A percentile compares a stretch with the other conserved stretches of the same genome.
Conservation (phyloP, 2,329 filamentous ascomycete genomes). For the Didymella lethalis region DNA sequence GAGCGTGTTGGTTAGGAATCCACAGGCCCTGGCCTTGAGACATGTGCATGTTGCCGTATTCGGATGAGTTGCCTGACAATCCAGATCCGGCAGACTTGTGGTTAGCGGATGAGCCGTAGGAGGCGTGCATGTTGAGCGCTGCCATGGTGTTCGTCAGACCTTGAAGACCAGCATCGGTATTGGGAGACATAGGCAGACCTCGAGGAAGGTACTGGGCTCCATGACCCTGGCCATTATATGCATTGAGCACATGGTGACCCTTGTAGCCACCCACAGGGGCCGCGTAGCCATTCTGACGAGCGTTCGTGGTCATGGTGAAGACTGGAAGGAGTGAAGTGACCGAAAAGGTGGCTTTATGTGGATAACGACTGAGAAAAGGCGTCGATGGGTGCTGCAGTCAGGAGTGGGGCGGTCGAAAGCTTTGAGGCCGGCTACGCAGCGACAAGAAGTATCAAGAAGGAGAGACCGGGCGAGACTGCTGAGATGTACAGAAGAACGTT, state of each 20-base stretch:
- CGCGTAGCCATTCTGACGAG: slow-evolving; percentile 43
- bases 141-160: slow-evolving; percentile 47
- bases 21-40: slow-evolving; percentile 49
- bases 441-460: slow-evolving; percentile 29
- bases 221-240: slow-evolving; percentile 43
- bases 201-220: slow-evolving; percentile 48
- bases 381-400: slow-evolving; percentile 14
- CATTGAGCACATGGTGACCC: slow-evolving; percentile 43
- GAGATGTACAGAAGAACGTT: slow-evolving; percentile 46
- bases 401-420: slow-evolving; percentile 15
- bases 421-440: slow-evolving; percentile 18
- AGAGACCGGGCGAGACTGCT: slow-evolving; percentile 29
- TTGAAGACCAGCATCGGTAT: slow-evolving; percentile 43
- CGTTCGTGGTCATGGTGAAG: slow-evolving; percentile 41
- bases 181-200: slow-evolving; percentile 45
- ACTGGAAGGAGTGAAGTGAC: slow-evolving; percentile 2
- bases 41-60: slow-evolving; percentile 46
- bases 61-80: slow-evolving; percentile 44
- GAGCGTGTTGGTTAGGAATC: slow-evolving; percentile 49
- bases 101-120: slow-evolving; percentile 43
- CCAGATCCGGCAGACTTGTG: slow-evolving; percentile 45
- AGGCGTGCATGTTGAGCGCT: slow-evolving; percentile 48
- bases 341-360: slow-evolving; percentile 4
- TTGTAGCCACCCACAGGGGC: slow-evolving; percentile 40
- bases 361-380: slow-evolving; percentile 4